These are phyloP conservation scores for Plasmopara muralis DNA, from an alignment of 352 stramenopile genomes.

Conservation along the genomic window DNA sequence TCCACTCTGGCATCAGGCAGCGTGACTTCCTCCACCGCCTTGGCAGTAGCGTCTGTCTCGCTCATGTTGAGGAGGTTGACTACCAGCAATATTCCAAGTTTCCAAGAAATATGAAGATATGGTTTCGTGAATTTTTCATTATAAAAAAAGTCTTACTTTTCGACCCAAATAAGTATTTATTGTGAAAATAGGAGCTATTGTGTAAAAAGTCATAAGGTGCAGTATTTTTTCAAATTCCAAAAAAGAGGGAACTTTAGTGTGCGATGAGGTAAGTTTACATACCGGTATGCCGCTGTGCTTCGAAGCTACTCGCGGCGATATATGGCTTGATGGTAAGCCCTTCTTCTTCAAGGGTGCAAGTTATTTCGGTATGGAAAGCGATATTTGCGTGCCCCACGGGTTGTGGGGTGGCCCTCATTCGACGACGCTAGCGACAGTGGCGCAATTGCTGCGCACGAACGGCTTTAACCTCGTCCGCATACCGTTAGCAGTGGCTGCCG, in stretches of 20 bases:
- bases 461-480: conserved; percentile 50
- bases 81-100: no score
- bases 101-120: no score
- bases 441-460: conserved; percentile 28
- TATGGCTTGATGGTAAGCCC: conserved; percentile 27
- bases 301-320: conserved; percentile 21
- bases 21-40: conserved; percentile 14
- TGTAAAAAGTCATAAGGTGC: no score
- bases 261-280: neutral
- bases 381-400: conserved; percentile 51
- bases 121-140: no score
- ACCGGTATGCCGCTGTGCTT: conserved; percentile 17
- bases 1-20: conserved; percentile 3
- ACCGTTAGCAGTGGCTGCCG: conserved; percentile 39
- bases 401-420: conserved; percentile 51
- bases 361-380: conserved; percentile 60
- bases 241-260: no score
- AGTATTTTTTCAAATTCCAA: no score
- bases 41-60: conserved; percentile 17
- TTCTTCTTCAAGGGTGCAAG: conserved; percentile 55
- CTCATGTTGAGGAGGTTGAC: conserved; percentile 11
- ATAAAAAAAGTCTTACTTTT: no score
- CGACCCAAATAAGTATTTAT: no score
- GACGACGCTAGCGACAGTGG: conserved; percentile 36
- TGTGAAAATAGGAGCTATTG: no score